Evolutionary conservation across 2,329 filamentous ascomycete genomes (phyloP).

Genomic region (Fusarium chuoi): DNA sequence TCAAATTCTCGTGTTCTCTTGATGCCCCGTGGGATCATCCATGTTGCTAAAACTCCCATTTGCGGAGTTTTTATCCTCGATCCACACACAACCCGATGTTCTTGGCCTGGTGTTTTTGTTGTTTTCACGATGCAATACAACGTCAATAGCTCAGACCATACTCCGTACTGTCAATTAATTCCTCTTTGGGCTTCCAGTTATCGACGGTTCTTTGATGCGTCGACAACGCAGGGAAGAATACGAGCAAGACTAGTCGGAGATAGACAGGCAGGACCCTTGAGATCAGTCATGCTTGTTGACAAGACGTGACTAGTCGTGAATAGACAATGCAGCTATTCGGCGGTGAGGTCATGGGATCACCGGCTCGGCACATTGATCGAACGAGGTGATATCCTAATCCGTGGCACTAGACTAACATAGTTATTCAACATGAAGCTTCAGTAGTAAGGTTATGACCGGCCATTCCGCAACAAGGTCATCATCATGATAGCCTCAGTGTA

Average conservation of each 20-base stretch:
- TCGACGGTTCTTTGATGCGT: constrained; percentile 12
- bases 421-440: background rate
- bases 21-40: constrained; percentile 10
- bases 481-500: background rate
- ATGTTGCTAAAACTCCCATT: constrained; percentile 27
- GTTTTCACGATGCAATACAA: constrained; percentile 2
- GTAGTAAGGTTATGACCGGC: background rate
- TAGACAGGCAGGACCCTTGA: constrained; percentile 21
- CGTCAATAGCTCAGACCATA: constrained; percentile 20
- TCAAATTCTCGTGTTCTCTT: constrained; percentile 21
- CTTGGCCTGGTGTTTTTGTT: background rate
- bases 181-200: constrained; percentile 11
- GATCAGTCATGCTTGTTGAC: constrained; percentile 4
- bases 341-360: constrained; percentile 35
- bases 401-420: no score
- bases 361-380: constrained; percentile 1
- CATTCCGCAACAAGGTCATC: background rate
- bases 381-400: background rate
- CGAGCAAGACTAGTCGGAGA: constrained; percentile 24
- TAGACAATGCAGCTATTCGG: background rate
- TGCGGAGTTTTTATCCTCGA: constrained; percentile 22
- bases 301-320: background rate
- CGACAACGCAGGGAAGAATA: constrained; percentile 33
- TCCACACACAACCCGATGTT: constrained; percentile 4
- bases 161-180: constrained; percentile 11